Conservation (phyloP, 345 rosid species). For the Turritis glabra region DNA sequence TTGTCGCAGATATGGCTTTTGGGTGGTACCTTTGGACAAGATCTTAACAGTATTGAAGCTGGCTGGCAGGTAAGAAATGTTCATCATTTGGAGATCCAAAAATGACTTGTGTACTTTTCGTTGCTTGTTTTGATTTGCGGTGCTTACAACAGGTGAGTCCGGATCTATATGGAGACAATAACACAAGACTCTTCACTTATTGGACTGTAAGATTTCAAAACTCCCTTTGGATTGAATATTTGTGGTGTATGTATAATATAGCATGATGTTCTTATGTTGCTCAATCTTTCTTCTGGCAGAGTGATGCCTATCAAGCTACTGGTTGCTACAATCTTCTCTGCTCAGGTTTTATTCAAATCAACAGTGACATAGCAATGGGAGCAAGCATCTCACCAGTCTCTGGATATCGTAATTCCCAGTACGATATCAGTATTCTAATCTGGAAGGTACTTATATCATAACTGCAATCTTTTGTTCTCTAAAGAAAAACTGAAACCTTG, state of each 20-base stretch:
- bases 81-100: background rate
- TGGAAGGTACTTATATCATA: constrained; percentile 72
- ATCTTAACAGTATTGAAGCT: constrained; percentile 98
- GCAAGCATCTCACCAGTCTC: constrained; percentile 98
- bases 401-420: constrained; percentile 76
- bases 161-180: constrained; percentile 98
- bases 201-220: constrained; percentile 79
- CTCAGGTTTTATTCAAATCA: constrained; percentile 93
- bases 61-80: constrained; percentile 85
- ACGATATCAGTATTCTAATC: constrained; percentile 90
- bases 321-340: constrained; percentile 99
- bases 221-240: background rate
- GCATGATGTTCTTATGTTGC: background rate
- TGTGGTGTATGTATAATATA: background rate
- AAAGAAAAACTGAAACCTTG: background rate
- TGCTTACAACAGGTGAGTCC: constrained; percentile 77
- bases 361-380: constrained; percentile 94
- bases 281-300: constrained; percentile 47
- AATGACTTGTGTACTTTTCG: background rate
- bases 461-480: background rate
- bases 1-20: constrained; percentile 95
- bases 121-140: background rate
- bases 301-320: constrained; percentile 98
- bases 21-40: constrained; percentile 98
- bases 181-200: constrained; percentile 97